A percentile compares a stretch with the other conserved stretches of the same genome.
Evolutionary conservation across 208 protist genomes (phyloP).

Genomic region (Crithidia fasciculata): DNA sequence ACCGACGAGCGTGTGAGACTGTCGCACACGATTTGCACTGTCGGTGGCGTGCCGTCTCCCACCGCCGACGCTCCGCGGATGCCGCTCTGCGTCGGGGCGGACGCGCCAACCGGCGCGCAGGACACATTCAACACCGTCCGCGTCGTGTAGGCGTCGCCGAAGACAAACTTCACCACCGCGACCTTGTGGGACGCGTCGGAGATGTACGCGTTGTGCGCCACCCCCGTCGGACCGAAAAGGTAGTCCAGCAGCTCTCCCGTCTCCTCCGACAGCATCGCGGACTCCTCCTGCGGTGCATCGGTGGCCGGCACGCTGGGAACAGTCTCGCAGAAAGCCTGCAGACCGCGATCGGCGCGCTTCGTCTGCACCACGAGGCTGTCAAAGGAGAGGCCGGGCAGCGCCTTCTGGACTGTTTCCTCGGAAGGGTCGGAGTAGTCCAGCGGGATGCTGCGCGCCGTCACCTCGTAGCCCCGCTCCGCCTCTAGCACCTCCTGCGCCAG

Average conservation of each 20-base stretch:
- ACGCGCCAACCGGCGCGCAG: conserved; percentile 5
- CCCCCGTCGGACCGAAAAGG: conserved; percentile 27
- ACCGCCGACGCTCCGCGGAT: too few species aligned
- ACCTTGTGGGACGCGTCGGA: conserved; percentile 36
- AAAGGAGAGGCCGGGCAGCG: conserved; percentile 41
- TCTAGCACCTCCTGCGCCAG: conserved; percentile 26
- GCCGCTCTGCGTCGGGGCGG: neutral
- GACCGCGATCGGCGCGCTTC: conserved; percentile 20
- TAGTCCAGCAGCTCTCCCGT: conserved; percentile 24
- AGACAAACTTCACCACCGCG: conserved; percentile 64
- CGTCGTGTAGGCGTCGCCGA: conserved; percentile 74
- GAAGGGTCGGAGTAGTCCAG: conserved; percentile 57
- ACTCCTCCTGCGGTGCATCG: conserved; percentile 3
- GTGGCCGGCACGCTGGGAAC: conserved; percentile 8
- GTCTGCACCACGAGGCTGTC: conserved; percentile 33
- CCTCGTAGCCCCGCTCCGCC: conserved; percentile 30
- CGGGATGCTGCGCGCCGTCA: conserved; percentile 30
- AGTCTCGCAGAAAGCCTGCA: conserved; percentile 38
- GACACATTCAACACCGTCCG: conserved; percentile 46
- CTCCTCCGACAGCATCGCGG: conserved; percentile 12
- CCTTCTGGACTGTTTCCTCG: conserved; percentile 32
- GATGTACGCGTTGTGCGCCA: conserved; percentile 24
- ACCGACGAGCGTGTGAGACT: conserved; percentile 32
- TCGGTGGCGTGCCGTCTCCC: neutral
- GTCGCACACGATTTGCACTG: conserved; percentile 37